phyloP scores from a whole-genome alignment of 208 protist species.

The Leishmania amazonensis region DNA sequence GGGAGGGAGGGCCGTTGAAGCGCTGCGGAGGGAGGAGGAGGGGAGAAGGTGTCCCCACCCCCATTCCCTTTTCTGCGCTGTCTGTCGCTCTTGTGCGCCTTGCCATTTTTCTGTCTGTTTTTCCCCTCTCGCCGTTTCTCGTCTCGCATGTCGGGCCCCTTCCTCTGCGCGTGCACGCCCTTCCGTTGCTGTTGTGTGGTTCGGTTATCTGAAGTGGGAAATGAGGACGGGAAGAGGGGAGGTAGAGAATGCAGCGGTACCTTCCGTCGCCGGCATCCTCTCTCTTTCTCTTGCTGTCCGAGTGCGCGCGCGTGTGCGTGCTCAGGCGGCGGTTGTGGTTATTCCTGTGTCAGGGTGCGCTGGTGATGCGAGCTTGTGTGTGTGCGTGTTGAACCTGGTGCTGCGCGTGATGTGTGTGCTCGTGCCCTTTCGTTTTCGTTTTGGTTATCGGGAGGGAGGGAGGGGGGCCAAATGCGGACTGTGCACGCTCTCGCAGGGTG shows the following conservation, averaged over 20 bases:
- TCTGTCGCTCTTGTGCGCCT: not conserved
- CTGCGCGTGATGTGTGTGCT: no score
- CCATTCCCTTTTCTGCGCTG: no score
- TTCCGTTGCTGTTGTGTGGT: no score
- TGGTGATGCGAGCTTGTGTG: no score
- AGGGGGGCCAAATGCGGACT: not conserved
- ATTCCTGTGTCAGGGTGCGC: no score
- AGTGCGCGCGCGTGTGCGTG: conserved; percentile 6
- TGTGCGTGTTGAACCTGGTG: no score
- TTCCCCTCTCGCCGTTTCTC: not conserved
- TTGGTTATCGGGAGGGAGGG: not conserved
- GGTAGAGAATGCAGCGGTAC: not conserved
- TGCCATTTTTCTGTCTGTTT: not conserved
- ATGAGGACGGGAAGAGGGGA: not conserved
- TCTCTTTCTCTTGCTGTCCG: not conserved
- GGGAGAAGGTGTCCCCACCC: no score
- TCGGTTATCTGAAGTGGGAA: not conserved
- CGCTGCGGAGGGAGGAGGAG: not conserved
- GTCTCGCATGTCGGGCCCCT: not conserved
- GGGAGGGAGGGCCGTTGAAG: not conserved
- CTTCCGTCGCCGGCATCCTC: not conserved
- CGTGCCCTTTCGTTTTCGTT: no score
- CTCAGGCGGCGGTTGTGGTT: not conserved
- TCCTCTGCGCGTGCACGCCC: not conserved
- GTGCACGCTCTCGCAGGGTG: not conserved